These are phyloP conservation scores for Hanseniaspora pseudoguilliermondii DNA, from an alignment of 805 yeast species.

Conservation along the genomic window DNA sequence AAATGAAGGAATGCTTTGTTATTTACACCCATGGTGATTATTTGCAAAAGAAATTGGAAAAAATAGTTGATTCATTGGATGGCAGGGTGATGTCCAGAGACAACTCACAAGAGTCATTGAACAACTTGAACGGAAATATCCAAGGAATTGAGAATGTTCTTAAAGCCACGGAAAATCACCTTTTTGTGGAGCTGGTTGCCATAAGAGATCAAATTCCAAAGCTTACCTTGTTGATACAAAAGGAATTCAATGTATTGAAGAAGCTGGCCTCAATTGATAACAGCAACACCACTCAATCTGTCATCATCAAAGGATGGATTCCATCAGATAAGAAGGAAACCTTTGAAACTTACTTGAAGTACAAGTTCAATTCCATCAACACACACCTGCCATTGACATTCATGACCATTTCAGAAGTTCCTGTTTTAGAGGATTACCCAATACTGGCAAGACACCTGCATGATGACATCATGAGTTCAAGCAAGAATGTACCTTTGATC, in stretches of 20 bases:
- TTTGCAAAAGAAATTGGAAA: constrained; percentile 57
- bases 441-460: constrained; percentile 13
- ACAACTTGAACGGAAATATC: constrained; percentile 35
- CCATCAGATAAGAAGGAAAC: constrained; percentile 62
- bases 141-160: constrained; percentile 48
- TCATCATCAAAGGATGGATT: constrained; percentile 94
- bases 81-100: constrained; percentile 46
- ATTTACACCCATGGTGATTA: constrained; percentile 84
- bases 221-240: constrained; percentile 58
- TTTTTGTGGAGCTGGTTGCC: constrained; percentile 64
- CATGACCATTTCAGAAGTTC: constrained; percentile 6
- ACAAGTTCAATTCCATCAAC: constrained; percentile 21
- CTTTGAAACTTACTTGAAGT: constrained; percentile 54
- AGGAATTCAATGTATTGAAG: constrained; percentile 43
- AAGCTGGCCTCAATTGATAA: constrained; percentile 64
- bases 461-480: constrained; percentile 29
- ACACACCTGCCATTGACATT: constrained; percentile 18
- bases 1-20: constrained; percentile 71
- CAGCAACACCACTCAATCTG: constrained; percentile 29
- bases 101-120: constrained; percentile 27
- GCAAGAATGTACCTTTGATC: constrained; percentile 28
- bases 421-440: constrained; percentile 25
- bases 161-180: constrained; percentile 52
- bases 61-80: constrained; percentile 81
- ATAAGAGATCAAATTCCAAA: constrained; percentile 60